A percentile compares a stretch with the other conserved stretches of the same genome.
Conservation (phyloP, 306 rosid genomes). For the Heteromeles arbutifolia region DNA sequence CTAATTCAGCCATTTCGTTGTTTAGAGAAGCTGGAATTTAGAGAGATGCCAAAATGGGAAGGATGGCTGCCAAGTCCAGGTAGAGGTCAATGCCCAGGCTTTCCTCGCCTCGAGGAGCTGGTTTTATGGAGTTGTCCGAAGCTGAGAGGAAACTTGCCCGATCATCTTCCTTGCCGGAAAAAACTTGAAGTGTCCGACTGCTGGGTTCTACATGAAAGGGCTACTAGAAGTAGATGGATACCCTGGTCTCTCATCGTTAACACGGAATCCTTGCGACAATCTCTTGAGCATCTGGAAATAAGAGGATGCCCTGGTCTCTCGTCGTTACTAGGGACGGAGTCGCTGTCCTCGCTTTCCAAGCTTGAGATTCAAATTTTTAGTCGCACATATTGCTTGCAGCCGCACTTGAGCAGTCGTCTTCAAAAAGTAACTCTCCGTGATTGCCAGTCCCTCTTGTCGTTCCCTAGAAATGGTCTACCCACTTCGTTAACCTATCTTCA, state of each 20-base stretch:
- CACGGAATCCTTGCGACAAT: background rate
- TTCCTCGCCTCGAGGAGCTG: background rate
- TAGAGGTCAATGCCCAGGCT: background rate
- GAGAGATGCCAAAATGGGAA: background rate
- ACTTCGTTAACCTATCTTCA: accelerated
- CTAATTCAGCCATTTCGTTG: background rate
- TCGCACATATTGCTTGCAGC: background rate
- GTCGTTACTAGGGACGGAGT: background rate
- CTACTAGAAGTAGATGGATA: too few species aligned
- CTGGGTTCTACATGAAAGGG: background rate
- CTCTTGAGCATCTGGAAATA: accelerated
- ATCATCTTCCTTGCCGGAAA: background rate
- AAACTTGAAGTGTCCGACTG: accelerated
- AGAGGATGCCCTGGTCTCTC: background rate
- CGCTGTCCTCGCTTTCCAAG: accelerated
- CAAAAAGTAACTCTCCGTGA: accelerated
- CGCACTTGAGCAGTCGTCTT: background rate
- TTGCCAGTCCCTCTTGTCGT: background rate
- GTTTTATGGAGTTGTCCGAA: background rate
- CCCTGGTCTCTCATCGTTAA: background rate
- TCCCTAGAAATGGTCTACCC: background rate
- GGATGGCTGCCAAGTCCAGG: background rate
- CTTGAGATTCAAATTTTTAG: accelerated
- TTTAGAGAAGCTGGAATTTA: background rate
- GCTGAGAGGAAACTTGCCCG: background rate